Evolutionary conservation across 306 rosid genomes (phyloP), one percentile per base, ranked within the genome.

Genomic region (Pueraria montana): DNA sequence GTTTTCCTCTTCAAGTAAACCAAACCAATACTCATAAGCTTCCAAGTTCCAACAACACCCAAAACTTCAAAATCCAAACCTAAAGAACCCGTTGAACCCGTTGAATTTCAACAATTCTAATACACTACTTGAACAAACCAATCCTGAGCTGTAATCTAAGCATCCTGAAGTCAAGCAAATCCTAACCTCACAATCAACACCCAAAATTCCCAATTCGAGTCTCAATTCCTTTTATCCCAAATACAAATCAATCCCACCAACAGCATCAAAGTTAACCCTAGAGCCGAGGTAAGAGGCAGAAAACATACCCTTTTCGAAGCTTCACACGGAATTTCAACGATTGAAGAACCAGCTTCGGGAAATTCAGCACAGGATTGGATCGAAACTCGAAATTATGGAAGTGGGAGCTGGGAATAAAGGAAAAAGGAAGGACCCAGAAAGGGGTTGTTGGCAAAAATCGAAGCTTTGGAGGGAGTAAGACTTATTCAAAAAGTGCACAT

Each of bases 201-300:
- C 50, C 64, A 72, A 18, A 56, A 69, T 42, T 38, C 11, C 84
- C 21, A 8, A 80, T 61, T 69, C 12, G 34, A 84, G 59, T 68
- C 45, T 64, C 81, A 72, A 88, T 55, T 36, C 52, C 72, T 72
- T 52, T 32, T 65, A 61, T 42, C 52, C 59, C 67, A 63, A 72
- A 36, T 32, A 45, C 38, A 72, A 38, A 55, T 59, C 70, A 77
- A 74, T 81, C 43, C 83, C 73, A 43, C 52, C 62, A 83, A 81
- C 79, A 56, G 80, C 86, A 72, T 58, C 84, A 62, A 87, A 86
- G 80, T 43, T 83, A 87, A 89, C 84, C 87, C 82, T 76, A 85
- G 46, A 80, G 73, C 86, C 68, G 34, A 82, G 70, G 46, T 72
- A 73, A 80, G 83, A 85, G 67, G 85, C 87, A 86, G 74, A 85